Base-by-base conservation (phyloP, 73 alveolate species). In the Uronychia setigera region DNA sequence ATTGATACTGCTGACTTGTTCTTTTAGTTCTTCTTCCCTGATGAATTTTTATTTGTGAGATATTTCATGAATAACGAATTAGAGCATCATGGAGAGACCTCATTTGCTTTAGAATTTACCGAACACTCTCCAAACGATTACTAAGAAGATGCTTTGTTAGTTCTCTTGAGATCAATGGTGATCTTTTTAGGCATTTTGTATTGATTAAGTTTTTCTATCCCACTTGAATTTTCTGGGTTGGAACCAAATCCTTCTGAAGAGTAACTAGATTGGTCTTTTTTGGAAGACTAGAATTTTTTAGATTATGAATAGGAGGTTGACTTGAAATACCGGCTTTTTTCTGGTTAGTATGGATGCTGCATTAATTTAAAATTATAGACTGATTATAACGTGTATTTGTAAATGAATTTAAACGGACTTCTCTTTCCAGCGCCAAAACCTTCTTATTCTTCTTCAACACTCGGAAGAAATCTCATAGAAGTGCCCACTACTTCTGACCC, bases 341-440 rank as follows among this genome's bases (percentile, higher is more conserved):
- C 19, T 5, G 67, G 5, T 46, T 46, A 19, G n/a, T 46, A 19
- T 46, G 5, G 67, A 19, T 46, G n/a, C 19, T 46, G 67, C 67
- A 46, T 46, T 46, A 11, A 46, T 46, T n/a, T 46, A 46, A 46
- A 11, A 46, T 46, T 11, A 46, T 46, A 19, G 19, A 5, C 67
- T 46, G 67, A 46, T 46, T 46, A 46, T 46, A 46, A 46, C 67
- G 67, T 46, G 67, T 46, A 11, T 46, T 46, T 46, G 67, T 46
- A 46, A 82, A 82, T 82, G 89, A 80, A 82, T 28, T 31, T 88
- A 29, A 81, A 79, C 35, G 80, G 80, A 74, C 25, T 81, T 27
- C 76, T 74, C 33, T 76, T 81, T 31, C 88, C 94, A 0, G 94
- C 94, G 0, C 87, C 83, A 0, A 32, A 32, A 58, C 59, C 87